Percentiles rank a stretch among this genome's conserved stretches.
Evolutionary conservation across 805 yeast species (phyloP).

Genomic region (Candida verbasci): DNA sequence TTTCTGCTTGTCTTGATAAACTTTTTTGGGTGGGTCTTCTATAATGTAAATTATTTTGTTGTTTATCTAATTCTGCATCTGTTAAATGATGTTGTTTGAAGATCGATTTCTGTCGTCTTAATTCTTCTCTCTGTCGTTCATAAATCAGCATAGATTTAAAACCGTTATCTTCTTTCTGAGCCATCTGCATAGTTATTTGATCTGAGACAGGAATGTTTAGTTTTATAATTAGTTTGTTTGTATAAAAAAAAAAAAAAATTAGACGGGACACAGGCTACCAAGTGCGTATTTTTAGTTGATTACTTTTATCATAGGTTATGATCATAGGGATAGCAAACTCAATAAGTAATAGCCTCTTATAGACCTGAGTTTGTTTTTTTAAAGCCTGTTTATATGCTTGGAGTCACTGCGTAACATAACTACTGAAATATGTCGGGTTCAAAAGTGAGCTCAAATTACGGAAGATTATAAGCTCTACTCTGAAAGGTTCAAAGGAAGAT

Average conservation of each 20-base stretch:
- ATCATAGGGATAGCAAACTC: no score
- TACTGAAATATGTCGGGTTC: no score
- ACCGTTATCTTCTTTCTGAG: neutral
- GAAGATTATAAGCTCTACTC: no score
- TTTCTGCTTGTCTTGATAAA: conserved; percentile 2
- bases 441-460: no score
- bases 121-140: conserved; percentile 5
- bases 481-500: no score
- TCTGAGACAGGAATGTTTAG: neutral
- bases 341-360: no score
- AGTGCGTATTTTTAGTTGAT: no score
- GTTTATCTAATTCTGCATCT: conserved; percentile 2
- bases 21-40: conserved; percentile 3
- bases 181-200: neutral
- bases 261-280: no score
- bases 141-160: neutral
- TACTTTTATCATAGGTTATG: no score
- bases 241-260: neutral
- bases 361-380: no score
- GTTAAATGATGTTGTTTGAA: neutral
- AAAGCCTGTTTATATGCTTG: no score
- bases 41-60: conserved; percentile 4
- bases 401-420: no score
- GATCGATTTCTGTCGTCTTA: conserved; percentile 1
- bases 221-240: neutral